phyloP scores from a whole-genome alignment of 108 stramenopile genomes.

The Stephanodiscus minutulus region DNA sequence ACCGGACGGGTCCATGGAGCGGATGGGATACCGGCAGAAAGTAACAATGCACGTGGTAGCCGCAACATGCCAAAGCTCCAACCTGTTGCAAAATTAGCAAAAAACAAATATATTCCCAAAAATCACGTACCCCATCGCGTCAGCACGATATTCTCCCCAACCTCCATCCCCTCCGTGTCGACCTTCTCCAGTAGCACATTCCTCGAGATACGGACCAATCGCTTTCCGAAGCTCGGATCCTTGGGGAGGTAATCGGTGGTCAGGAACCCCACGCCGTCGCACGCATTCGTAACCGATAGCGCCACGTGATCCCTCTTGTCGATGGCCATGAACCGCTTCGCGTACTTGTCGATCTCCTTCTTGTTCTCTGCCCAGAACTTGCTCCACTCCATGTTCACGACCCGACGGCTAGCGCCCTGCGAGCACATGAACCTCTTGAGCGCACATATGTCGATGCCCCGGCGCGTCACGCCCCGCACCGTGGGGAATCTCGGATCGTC shows the following conservation, averaged over 20 bases:
- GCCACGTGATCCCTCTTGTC: conserved; percentile 63
- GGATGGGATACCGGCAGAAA: background rate
- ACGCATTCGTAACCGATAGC: conserved; percentile 78
- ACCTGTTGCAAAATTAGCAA: background rate
- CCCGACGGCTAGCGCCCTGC: conserved; percentile 89
- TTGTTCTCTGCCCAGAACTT: conserved; percentile 99
- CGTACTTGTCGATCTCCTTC: conserved; percentile 90
- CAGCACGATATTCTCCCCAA: conserved; percentile 93
- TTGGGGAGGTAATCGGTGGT: conserved; percentile 89
- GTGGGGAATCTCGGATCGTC: conserved; percentile 99
- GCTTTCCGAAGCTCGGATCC: conserved; percentile 86
- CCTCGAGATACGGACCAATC: conserved; percentile 71
- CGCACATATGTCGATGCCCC: conserved; percentile 90
- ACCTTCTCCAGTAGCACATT: conserved; percentile 86
- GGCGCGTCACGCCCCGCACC: conserved; percentile 91
- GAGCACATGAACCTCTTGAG: conserved; percentile 89
- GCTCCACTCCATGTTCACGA: conserved; percentile 98
- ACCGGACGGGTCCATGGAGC: background rate
- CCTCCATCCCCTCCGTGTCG: conserved; percentile 85
- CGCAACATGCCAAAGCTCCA: background rate
- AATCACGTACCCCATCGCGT: conserved; percentile 88
- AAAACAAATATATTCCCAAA: too few relatives aligned
- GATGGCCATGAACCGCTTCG: conserved; percentile 96
- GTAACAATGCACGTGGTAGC: background rate
- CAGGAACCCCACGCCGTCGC: conserved; percentile 55